Percentiles rank a stretch among this genome's conserved stretches.
Conservation (phyloP, 2,329 filamentous ascomycete genomes). For the Fusarium circinatum region DNA sequence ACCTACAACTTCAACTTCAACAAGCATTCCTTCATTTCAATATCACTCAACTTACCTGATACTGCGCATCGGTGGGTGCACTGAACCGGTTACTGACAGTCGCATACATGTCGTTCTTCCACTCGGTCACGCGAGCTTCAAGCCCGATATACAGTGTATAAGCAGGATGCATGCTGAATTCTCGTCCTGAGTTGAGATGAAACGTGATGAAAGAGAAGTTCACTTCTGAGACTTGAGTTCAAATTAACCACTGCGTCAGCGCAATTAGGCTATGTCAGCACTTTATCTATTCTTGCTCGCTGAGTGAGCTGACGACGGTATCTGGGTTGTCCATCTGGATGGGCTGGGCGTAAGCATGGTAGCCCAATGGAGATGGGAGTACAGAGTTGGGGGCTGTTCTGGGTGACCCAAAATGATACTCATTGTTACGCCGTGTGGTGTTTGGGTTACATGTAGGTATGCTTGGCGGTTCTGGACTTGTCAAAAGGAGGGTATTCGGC, state of each 20-base stretch:
- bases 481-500: neutral
- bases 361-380: neutral
- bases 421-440: neutral
- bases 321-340: neutral
- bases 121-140: neutral
- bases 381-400: neutral
- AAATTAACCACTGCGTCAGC: neutral
- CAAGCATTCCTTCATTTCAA: fast-evolving
- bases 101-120: neutral
- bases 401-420: neutral
- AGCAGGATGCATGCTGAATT: constrained; percentile 18
- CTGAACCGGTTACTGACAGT: neutral
- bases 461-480: neutral
- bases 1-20: neutral
- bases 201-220: neutral
- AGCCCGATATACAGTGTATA: constrained; percentile 27
- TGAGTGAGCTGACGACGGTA: constrained; percentile 14
- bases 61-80: neutral
- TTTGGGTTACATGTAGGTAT: neutral
- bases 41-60: neutral
- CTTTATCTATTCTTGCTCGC: neutral
- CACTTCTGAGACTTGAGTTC: too few relatives aligned
- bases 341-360: neutral
- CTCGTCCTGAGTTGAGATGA: neutral
- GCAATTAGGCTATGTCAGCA: neutral